These are phyloP conservation scores for Incumbomyces lentus DNA, from an alignment of 2,329 filamentous ascomycete genomes.

Conservation along the genomic window DNA sequence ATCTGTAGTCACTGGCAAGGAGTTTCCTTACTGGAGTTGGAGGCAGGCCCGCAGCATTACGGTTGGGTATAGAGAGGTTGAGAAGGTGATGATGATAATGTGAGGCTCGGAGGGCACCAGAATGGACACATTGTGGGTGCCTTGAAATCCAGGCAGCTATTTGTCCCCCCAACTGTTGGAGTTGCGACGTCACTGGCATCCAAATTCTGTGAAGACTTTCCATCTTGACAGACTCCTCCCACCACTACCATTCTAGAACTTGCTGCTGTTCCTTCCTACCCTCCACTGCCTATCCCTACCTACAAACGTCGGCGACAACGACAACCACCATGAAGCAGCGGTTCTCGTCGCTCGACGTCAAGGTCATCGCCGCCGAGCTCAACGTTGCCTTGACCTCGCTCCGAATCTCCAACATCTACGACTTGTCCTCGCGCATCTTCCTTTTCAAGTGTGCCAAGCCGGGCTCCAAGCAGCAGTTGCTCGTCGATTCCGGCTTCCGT, in stretches of 20 bases:
- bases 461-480: constrained; percentile 74
- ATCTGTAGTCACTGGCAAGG: constrained; percentile 12
- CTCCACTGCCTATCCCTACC: not conserved
- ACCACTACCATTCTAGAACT: not conserved
- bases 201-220: too few relatives aligned
- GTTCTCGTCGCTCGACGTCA: constrained; percentile 49
- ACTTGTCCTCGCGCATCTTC: constrained; percentile 80
- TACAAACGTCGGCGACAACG: too few relatives aligned
- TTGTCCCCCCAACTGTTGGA: too few relatives aligned
- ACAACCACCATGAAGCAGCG: constrained; percentile 48
- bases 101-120: too few relatives aligned
- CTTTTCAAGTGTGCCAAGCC: constrained; percentile 91
- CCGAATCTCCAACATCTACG: constrained; percentile 87
- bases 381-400: constrained; percentile 63
- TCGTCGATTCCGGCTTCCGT: constrained; percentile 92
- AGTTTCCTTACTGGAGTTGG: not conserved
- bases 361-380: constrained; percentile 88
- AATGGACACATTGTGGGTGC: too few relatives aligned
- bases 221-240: too few relatives aligned
- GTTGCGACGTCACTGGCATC: too few relatives aligned
- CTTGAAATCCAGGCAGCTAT: too few relatives aligned
- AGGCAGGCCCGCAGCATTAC: too few relatives aligned
- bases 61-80: too few relatives aligned
- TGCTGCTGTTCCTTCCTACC: not conserved
- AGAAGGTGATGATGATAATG: too few relatives aligned